Conservation (phyloP, 768 basidiomycete genomes). For the Tricholomella constricta region DNA sequence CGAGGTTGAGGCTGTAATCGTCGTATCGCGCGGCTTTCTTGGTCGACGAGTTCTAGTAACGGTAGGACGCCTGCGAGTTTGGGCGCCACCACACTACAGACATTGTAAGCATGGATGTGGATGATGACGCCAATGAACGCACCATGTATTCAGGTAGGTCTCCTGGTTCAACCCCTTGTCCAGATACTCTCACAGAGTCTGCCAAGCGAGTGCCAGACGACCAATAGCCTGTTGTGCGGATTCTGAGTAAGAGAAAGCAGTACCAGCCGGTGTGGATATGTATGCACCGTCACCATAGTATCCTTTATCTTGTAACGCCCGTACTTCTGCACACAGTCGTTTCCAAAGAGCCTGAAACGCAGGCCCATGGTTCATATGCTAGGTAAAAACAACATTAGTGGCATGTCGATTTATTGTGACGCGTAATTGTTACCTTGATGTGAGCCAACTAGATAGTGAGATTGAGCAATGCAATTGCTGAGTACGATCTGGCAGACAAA, state of each 20-base stretch:
- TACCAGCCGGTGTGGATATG: background rate
- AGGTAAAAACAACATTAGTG: background rate
- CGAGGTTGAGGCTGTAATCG: conserved; percentile 51
- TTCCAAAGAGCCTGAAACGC: conserved; percentile 78
- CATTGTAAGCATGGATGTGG: background rate
- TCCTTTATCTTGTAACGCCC: conserved; percentile 67
- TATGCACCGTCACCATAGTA: conserved; percentile 80
- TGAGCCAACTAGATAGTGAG: conserved; percentile 66
- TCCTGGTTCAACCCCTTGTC: conserved; percentile 50
- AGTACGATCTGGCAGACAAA: conserved; percentile 31
- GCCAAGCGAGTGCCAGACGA: conserved; percentile 76
- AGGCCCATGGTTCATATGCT: conserved; percentile 84
- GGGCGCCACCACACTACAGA: conserved; percentile 77
- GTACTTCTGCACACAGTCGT: conserved; percentile 64
- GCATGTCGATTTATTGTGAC: background rate
- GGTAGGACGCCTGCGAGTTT: conserved; percentile 60
- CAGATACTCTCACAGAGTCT: conserved; percentile 59
- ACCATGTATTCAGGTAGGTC: conserved; percentile 83
- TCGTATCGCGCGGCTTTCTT: conserved; percentile 24
- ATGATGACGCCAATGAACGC: conserved; percentile 12
- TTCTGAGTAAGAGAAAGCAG: background rate
- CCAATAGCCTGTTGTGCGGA: conserved; percentile 56
- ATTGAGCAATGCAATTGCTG: conserved; percentile 10
- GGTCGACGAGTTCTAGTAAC: conserved; percentile 42
- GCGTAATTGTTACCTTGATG: conserved; percentile 57